A percentile compares a stretch with the other conserved stretches of the same genome.
Evolutionary conservation across 805 yeast species (phyloP).

Genomic region (Kodamaea leandrae): DNA sequence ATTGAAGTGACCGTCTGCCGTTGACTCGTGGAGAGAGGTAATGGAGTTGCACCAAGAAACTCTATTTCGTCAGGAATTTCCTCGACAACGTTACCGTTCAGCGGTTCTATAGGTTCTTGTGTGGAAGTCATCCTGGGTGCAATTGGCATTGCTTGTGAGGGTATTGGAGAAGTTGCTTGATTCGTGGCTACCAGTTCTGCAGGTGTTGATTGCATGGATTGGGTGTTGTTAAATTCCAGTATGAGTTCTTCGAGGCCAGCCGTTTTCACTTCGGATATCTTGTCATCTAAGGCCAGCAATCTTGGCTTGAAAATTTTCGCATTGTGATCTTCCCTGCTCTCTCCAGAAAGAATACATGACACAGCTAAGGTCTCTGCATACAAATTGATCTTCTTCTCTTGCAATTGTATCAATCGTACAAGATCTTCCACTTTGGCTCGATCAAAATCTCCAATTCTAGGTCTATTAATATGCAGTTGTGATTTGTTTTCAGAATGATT

Average conservation of each 20-base stretch:
- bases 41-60: too few species aligned
- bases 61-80: neutral
- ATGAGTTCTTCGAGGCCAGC: slow-evolving; percentile 2
- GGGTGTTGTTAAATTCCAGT: neutral
- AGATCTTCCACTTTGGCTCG: neutral
- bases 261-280: slow-evolving; percentile 2
- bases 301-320: slow-evolving; percentile 8
- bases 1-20: too few species aligned
- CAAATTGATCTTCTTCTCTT: slow-evolving; percentile 10
- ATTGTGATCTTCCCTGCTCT: slow-evolving; percentile 10
- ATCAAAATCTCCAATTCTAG: neutral
- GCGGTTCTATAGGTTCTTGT: slow-evolving; percentile 1
- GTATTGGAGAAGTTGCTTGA: neutral
- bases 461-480: neutral
- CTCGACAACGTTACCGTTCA: neutral
- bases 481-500: neutral
- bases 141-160: neutral
- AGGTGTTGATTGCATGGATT: neutral
- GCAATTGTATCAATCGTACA: slow-evolving; percentile 5
- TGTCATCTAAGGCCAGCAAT: slow-evolving; percentile 2
- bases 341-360: slow-evolving; percentile 8
- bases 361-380: slow-evolving; percentile 10
- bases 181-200: neutral
- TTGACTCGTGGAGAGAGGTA: too few species aligned
- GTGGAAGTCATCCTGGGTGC: slow-evolving; percentile 8